phyloP scores from a whole-genome alignment of 1,284 basidiomycete genomes.

The Somion occarium region DNA sequence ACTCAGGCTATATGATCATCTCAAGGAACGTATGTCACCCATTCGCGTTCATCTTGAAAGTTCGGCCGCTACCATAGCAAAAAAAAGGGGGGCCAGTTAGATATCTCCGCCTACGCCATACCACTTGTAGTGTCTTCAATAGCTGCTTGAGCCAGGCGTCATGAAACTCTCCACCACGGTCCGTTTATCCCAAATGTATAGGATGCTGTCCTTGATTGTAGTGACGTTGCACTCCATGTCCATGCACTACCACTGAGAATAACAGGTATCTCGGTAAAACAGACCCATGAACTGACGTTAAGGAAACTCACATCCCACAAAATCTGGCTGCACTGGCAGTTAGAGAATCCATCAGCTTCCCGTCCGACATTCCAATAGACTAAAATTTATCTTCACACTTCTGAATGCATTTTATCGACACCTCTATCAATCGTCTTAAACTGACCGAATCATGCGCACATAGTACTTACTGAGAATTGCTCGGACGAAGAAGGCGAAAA shows the following conservation, averaged over 20 bases:
- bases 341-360: slow-evolving; percentile 15
- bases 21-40: slow-evolving; percentile 51
- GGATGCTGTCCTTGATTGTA: slow-evolving; percentile 52
- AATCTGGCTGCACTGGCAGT: slow-evolving; percentile 60
- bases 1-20: too few relatives aligned
- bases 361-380: neutral
- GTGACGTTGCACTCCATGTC: slow-evolving; percentile 57
- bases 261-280: too few relatives aligned
- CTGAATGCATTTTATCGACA: slow-evolving; percentile 40
- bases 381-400: slow-evolving; percentile 38
- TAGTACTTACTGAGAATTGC: slow-evolving; percentile 48
- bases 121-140: too few relatives aligned
- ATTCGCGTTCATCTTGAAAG: slow-evolving; percentile 68
- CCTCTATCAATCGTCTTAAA: neutral
- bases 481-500: slow-evolving; percentile 45
- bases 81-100: slow-evolving; percentile 71
- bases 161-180: too few relatives aligned
- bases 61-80: slow-evolving; percentile 70
- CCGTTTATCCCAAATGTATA: slow-evolving; percentile 55
- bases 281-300: neutral
- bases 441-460: neutral
- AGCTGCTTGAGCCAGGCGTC: too few relatives aligned
- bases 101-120: slow-evolving; percentile 61
- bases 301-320: slow-evolving; percentile 47
- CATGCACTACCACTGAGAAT: slow-evolving; percentile 62